Base-by-base conservation (phyloP, 345 rosid species). In the Arabis hirsuta region DNA sequence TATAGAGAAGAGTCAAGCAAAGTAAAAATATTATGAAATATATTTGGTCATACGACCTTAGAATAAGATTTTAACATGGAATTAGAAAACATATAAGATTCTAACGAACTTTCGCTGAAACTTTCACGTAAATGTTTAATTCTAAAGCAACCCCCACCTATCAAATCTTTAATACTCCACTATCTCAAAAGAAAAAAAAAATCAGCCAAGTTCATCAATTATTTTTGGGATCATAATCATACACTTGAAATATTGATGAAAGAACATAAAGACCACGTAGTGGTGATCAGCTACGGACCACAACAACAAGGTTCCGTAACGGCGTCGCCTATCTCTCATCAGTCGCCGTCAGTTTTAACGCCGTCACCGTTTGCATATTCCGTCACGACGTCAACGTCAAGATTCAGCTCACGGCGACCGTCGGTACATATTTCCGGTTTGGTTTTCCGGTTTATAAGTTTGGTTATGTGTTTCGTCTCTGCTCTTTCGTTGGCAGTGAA, bases 361-460 rank as follows among this genome's bases (percentile, higher is more conserved):
- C 92, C 96, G 50, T 85, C 95, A 1, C 85, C 87, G 0, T 88
- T 84, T 81, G 79, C 88, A 12, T 72, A 84, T 72, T 82, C 91
- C 0, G 76, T 59, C 5, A 67, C 83, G 56, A 82, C 95, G 7
- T 20, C 80, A 44, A 31, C 60, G n/a, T 73, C 77, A 13, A 68
- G 79, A 16, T 62, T 76, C 12, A 76, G 74, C 44, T 55, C 74
- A 45, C 58, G 82, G 68, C 65, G 70, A 69, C n/a, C 82, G 10
- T 73, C 81, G 12, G 44, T 81, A 50, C 79, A 80, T 54, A 48
- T 62, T 13, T 34, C 54, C 7, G 55, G 13, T 70, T 83, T 88
- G 52, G 51, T 79, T 67, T 87, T 92, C 48, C 83, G 92, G 50
- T 82, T 81, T 67, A 55, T 77, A 56, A 78, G 79, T 2, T 78